Percentiles rank a stretch among this genome's conserved stretches.
phyloP scores from a whole-genome alignment of 2,329 filamentous ascomycete species.

The Fusarium agapanthi region DNA sequence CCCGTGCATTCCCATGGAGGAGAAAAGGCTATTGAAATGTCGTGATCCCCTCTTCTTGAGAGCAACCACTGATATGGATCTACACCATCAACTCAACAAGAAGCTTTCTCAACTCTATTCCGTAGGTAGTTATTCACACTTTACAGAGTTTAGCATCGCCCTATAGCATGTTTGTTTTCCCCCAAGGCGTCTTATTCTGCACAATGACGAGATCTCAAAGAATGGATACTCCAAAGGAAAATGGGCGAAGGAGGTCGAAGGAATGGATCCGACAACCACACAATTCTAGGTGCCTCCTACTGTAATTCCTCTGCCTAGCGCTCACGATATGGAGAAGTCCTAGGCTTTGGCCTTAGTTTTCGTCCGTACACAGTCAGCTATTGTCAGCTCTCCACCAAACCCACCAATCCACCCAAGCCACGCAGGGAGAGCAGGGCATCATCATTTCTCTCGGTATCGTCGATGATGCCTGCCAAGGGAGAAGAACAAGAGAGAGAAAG shows the following conservation, averaged over 20 bases:
- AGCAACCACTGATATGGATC: constrained; percentile 12
- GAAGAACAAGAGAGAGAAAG: neutral
- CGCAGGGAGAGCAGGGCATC: constrained; percentile 24
- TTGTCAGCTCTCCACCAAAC: constrained; percentile 9
- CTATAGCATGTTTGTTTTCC: neutral
- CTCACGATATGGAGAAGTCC: constrained; percentile 1
- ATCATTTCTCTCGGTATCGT: constrained; percentile 10
- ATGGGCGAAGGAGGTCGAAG: constrained; percentile 14
- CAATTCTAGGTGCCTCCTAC: neutral
- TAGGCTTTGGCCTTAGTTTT: neutral
- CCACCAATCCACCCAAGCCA: constrained; percentile 28
- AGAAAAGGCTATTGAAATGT: neutral
- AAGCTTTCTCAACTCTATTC: constrained; percentile 1
- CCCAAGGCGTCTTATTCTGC: constrained; percentile 13
- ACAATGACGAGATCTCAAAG: constrained; percentile 30
- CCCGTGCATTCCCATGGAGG: constrained; percentile 1
- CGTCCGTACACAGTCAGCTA: constrained; percentile 18
- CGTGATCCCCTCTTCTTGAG: neutral
- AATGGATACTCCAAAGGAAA: constrained; percentile 9
- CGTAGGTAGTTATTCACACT: neutral
- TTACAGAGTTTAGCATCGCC: neutral
- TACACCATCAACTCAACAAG: neutral
- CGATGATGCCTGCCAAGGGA: constrained; percentile 15
- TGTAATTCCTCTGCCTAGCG: constrained; percentile 4
- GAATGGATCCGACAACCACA: constrained; percentile 8